phyloP scores from a whole-genome alignment of 306 rosid species.

The Arachis stenosperma region DNA sequence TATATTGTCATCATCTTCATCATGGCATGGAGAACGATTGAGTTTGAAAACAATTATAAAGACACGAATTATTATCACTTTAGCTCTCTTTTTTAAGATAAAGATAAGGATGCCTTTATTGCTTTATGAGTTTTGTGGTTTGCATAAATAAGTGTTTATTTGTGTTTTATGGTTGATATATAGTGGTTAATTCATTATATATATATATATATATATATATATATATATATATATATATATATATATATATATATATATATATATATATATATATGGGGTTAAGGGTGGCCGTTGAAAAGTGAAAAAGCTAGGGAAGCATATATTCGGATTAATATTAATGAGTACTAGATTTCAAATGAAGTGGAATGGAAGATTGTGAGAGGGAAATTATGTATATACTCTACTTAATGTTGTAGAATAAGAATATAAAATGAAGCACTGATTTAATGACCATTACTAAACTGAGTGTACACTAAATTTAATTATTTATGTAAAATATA shows the following conservation, averaged over 20 bases:
- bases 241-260: too few species aligned
- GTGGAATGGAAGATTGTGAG: background rate
- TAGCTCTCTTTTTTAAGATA: constrained; percentile 4
- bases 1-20: background rate
- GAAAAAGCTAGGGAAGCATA: constrained; percentile 38
- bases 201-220: background rate
- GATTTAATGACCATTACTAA: too few species aligned
- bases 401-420: too few species aligned
- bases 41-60: background rate
- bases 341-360: constrained; percentile 19
- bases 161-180: background rate
- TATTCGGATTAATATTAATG: constrained; percentile 10
- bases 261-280: background rate
- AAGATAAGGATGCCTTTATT: constrained; percentile 1
- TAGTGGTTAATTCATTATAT: too few species aligned
- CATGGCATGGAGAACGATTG: background rate
- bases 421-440: too few species aligned
- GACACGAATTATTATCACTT: background rate
- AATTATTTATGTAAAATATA: too few species aligned
- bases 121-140: background rate
- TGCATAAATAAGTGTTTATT: background rate
- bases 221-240: background rate
- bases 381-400: background rate
- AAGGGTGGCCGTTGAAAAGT: constrained; percentile 39
- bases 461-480: too few species aligned